phyloP scores from a whole-genome alignment of 192 early-diverging fungal species.

The Umbelopsis sp. region DNA sequence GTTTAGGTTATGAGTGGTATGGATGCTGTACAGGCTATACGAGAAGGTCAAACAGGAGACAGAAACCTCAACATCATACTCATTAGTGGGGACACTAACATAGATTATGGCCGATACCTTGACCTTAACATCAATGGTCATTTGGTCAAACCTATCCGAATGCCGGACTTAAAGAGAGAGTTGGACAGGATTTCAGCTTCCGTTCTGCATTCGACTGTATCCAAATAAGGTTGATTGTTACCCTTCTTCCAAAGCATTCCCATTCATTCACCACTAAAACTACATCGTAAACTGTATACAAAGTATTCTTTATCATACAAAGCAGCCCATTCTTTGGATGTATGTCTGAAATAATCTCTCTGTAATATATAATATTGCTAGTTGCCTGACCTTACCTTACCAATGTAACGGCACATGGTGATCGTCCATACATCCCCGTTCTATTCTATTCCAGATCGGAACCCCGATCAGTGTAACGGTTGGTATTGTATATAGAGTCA shows the following conservation, averaged over 20 bases:
- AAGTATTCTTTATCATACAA: no score
- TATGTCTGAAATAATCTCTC: no score
- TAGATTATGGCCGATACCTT: conserved; percentile 2
- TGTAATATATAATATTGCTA: no score
- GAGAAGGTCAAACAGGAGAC: background rate
- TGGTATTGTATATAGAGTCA: background rate
- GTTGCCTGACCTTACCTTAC: no score
- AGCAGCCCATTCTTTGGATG: no score
- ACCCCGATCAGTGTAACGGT: background rate
- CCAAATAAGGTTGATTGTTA: no score
- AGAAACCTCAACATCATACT: background rate
- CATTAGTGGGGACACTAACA: conserved; percentile 16
- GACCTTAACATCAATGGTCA: background rate
- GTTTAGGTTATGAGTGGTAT: conserved; percentile 10
- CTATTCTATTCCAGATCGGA: no score
- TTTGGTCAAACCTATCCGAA: conserved; percentile 21
- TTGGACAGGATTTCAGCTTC: conserved; percentile 5
- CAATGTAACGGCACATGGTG: no score
- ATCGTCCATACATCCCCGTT: no score
- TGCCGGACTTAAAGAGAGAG: conserved; percentile 21
- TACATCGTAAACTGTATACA: no score
- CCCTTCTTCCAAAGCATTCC: no score
- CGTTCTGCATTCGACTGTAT: background rate
- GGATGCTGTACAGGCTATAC: conserved; percentile 5
- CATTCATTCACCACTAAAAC: no score